Evolutionary conservation across 208 protist genomes (phyloP).

Genomic region (Leishmania turanica): DNA sequence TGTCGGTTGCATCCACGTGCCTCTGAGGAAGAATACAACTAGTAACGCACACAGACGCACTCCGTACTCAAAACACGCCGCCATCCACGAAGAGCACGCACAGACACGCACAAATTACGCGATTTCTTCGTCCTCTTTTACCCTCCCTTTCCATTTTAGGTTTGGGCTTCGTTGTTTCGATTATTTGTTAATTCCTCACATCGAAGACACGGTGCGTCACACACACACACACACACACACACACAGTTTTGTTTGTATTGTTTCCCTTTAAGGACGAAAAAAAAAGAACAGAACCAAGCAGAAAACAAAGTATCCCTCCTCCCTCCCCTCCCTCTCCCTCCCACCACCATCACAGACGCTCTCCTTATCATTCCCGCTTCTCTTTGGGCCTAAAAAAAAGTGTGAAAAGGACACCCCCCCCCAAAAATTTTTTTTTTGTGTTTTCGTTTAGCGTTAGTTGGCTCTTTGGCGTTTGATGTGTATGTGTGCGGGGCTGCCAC

Average conservation of each 20-base stretch:
- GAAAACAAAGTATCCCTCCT: background rate
- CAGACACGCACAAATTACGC: background rate
- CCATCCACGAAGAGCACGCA: background rate
- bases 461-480: background rate
- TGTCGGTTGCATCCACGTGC: background rate
- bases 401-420: background rate
- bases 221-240: no score
- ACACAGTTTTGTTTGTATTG: no score
- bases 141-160: background rate
- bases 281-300: background rate
- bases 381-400: background rate
- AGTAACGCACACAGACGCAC: background rate
- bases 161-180: background rate
- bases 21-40: background rate
- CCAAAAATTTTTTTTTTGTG: background rate
- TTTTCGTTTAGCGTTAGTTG: background rate
- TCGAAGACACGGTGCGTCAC: background rate
- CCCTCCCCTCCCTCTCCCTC: no score
- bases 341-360: background rate
- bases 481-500: background rate
- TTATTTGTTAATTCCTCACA: background rate
- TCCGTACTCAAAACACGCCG: background rate
- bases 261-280: no score
- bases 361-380: background rate
- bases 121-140: background rate